Base-by-base conservation (phyloP, 768 basidiomycete genomes). In the Tulasnella sp. region DNA sequence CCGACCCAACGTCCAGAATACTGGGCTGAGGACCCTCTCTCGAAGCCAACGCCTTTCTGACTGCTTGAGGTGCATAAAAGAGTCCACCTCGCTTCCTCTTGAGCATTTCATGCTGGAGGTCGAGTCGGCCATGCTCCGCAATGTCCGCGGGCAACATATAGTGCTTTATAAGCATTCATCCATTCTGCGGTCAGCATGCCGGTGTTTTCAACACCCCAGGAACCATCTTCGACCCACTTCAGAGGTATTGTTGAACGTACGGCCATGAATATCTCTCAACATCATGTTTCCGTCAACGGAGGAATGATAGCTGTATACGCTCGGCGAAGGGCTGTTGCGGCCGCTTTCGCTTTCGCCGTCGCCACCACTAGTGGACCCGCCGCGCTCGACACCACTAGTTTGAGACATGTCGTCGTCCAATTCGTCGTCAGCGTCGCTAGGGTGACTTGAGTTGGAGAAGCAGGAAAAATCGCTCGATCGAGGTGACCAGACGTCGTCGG, bases 281-380 rank as follows among this genome's bases (percentile, higher is more conserved):
- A 77, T 40, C 5, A 52, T 19, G 49, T 22, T 15, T 52, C 49
- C 49, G 45, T 77, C 67, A 2, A 58, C 29, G n/a, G 49, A 78
- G 17, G 77, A 77, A 25, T 22, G 34, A 45, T 76, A 77, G 17
- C 76, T 67, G 34, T 67, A 77, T 19, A 75, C 29, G 45, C 77
- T 78, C 22, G 58, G 19, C 49, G 49, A 52, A n/a, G 49, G 49
- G n/a, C 49, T 52, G 7, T 52, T 52, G 19, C 49, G 49, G 17
- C 49, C 49, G 49, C 49, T 52, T 52, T 52, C 49, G 49, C 49
- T 52, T 4, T 15, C 49, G 49, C 49, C 17, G 6, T 52, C 49
- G 49, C 49, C 17, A n/a, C n/a, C n/a, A 9, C 19, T 52, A 5
- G 49, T 52, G n/a, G 49, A 52, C 17, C n/a, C 49, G 4, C 17